phyloP scores from a whole-genome alignment of 306 rosid species.

The Acacia melanoxylon region DNA sequence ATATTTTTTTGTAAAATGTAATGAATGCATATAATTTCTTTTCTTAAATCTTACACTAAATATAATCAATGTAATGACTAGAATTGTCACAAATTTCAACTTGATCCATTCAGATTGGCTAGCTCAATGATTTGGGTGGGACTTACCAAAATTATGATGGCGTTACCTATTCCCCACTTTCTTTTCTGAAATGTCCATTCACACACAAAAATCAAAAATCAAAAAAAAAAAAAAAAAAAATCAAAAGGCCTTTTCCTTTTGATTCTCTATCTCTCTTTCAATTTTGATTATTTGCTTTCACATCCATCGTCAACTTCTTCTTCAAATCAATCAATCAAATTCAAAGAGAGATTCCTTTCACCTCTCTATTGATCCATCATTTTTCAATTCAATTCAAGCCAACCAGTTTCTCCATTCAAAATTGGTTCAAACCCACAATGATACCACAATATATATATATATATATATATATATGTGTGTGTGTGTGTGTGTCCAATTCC shows the following conservation, averaged over 20 bases:
- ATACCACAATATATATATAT: neutral
- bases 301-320: neutral
- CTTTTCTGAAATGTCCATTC: neutral
- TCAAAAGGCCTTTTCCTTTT: neutral
- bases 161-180: neutral
- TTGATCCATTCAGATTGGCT: neutral
- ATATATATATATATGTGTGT: too few relatives aligned
- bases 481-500: neutral
- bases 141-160: neutral
- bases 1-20: neutral
- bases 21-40: neutral
- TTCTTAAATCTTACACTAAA: neutral
- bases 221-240: neutral
- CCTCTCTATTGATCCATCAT: neutral
- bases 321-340: neutral
- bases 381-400: neutral
- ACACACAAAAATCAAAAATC: too few relatives aligned
- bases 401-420: neutral
- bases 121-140: neutral
- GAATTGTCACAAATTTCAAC: neutral
- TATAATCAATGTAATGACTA: neutral
- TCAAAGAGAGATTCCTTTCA: neutral
- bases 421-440: neutral
- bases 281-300: neutral
- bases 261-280: neutral